phyloP scores from a whole-genome alignment of 2,329 filamentous ascomycete species.

The Xylaria sp. region DNA sequence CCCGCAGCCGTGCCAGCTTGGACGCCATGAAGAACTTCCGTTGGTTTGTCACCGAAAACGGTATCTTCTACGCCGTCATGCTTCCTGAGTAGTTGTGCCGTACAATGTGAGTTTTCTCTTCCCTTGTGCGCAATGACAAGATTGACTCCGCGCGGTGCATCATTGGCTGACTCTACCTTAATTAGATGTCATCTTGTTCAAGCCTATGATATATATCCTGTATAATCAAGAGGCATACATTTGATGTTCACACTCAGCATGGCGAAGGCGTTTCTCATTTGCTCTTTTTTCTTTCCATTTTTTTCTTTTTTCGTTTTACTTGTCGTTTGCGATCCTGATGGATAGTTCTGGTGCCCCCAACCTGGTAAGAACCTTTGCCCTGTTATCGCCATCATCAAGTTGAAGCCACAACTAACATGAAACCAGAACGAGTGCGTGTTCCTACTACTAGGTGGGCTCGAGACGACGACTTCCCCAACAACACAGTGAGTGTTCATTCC shows the following conservation, averaged over 20 bases:
- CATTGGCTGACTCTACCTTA: background rate
- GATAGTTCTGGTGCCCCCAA: background rate
- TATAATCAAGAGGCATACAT: background rate
- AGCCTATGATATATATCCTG: background rate
- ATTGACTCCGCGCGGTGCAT: background rate
- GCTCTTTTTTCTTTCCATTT: background rate
- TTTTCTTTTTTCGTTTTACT: background rate
- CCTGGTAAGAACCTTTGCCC: background rate
- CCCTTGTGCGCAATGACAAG: background rate
- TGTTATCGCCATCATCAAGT: background rate
- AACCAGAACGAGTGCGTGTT: background rate
- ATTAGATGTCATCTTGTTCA: background rate
- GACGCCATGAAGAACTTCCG: slow-evolving; percentile 52
- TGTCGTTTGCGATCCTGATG: background rate
- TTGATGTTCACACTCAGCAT: background rate
- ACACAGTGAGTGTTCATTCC: background rate
- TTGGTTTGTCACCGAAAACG: slow-evolving; percentile 55
- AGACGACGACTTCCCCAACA: background rate
- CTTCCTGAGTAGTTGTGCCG: slow-evolving; percentile 35
- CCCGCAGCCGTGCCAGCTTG: slow-evolving; percentile 55
- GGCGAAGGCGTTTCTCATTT: background rate
- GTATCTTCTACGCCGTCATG: slow-evolving; percentile 57
- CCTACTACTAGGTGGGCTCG: background rate
- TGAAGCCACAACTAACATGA: background rate
- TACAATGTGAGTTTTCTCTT: slow-evolving; percentile 16